These are phyloP conservation scores for Paxillus ammoniavirescens DNA, from an alignment of 768 basidiomycete species.

Conservation along the genomic window DNA sequence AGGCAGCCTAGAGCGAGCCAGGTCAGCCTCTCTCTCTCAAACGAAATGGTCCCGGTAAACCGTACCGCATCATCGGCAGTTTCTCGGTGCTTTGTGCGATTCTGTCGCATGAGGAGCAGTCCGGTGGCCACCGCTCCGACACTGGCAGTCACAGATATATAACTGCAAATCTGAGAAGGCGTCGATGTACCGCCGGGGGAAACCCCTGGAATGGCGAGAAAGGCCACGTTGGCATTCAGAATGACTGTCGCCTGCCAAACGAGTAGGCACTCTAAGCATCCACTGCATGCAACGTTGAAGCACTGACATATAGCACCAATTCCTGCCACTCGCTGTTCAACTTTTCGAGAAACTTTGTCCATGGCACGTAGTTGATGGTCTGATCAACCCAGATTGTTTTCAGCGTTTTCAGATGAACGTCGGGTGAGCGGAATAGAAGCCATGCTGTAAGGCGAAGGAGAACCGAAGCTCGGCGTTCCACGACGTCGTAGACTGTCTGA, in stretches of 20 bases:
- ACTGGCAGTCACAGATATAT: slow-evolving; percentile 35
- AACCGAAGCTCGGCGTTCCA: slow-evolving; percentile 20
- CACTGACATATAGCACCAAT: slow-evolving; percentile 45
- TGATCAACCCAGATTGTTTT: slow-evolving; percentile 46
- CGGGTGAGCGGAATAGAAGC: slow-evolving; percentile 45
- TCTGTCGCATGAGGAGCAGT: slow-evolving; percentile 36
- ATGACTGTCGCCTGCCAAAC: slow-evolving; percentile 44
- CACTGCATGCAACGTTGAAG: background rate
- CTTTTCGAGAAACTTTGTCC: slow-evolving; percentile 40
- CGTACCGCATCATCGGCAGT: slow-evolving; percentile 29
- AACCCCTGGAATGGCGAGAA: slow-evolving; percentile 41
- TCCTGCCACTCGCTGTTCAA: slow-evolving; percentile 48
- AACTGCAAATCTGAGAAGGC: slow-evolving; percentile 34
- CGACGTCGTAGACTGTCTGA: slow-evolving; percentile 20
- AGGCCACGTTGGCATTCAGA: slow-evolving; percentile 50
- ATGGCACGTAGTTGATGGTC: slow-evolving; percentile 36
- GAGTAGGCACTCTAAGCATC: background rate
- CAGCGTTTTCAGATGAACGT: slow-evolving; percentile 39
- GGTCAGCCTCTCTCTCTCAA: background rate
- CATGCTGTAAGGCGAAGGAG: slow-evolving; percentile 36
- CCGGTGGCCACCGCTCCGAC: slow-evolving; percentile 35
- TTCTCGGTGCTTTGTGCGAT: slow-evolving; percentile 26
- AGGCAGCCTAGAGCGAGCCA: background rate
- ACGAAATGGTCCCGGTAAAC: background rate
- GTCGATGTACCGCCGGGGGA: background rate